Evolutionary conservation across 2,329 filamentous ascomycete genomes (phyloP).

Genomic region (Colletotrichum sublineola): DNA sequence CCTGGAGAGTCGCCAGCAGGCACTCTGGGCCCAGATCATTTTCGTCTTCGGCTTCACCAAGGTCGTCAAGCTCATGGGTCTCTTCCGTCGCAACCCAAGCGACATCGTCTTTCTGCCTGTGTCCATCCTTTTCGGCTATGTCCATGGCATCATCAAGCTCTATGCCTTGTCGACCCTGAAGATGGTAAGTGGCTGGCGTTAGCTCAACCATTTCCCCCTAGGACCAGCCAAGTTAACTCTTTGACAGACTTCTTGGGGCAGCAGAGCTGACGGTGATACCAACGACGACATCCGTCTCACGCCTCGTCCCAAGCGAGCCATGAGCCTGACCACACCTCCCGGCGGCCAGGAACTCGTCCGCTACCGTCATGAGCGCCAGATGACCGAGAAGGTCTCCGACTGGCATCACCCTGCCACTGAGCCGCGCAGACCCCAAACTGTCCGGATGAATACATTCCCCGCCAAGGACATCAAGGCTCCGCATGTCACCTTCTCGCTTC

Average conservation of each 20-base stretch:
- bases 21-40: constrained; percentile 72
- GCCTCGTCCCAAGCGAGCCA: constrained; percentile 57
- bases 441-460: constrained; percentile 38
- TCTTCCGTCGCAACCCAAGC: constrained; percentile 86
- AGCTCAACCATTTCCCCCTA: neutral
- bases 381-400: constrained; percentile 46
- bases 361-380: constrained; percentile 59
- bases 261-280: constrained; percentile 89
- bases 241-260: constrained; percentile 91
- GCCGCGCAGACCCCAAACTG: constrained; percentile 38
- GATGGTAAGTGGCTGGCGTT: constrained; percentile 72
- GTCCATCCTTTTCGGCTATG: constrained; percentile 92
- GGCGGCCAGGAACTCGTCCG: constrained; percentile 59
- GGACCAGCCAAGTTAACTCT: constrained; percentile 1
- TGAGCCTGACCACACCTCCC: constrained; percentile 59
- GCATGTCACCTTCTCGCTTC: constrained; percentile 40
- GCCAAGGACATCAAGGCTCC: constrained; percentile 37
- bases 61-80: constrained; percentile 88
- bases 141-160: constrained; percentile 92
- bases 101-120: constrained; percentile 85
- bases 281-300: constrained; percentile 81
- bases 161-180: constrained; percentile 87
- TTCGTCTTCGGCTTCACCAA: constrained; percentile 90
- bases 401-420: constrained; percentile 32
- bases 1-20: constrained; percentile 63